Percentiles rank a stretch among this genome's conserved stretches.
phyloP scores from a whole-genome alignment of 2,329 filamentous ascomycete species.

The Onygena corvina region DNA sequence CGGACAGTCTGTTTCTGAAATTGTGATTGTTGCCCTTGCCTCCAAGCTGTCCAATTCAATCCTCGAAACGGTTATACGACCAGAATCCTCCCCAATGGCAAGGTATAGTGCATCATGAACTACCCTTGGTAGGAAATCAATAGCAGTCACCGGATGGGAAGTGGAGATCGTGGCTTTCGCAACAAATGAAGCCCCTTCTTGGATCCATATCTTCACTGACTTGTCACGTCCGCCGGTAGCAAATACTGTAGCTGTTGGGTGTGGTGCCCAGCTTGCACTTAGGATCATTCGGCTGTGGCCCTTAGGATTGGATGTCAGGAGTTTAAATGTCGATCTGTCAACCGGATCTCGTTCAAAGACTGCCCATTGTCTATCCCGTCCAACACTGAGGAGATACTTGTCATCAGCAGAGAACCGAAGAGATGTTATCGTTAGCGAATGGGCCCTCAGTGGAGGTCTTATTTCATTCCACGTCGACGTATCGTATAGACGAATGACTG shows the following conservation, averaged over 20 bases:
- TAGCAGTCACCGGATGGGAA: constrained; percentile 54
- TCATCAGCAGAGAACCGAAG: constrained; percentile 70
- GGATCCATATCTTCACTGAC: constrained; percentile 59
- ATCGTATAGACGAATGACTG: constrained; percentile 84
- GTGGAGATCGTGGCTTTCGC: constrained; percentile 45
- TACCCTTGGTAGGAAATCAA: constrained; percentile 47
- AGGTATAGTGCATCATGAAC: constrained; percentile 27
- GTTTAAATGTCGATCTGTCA: constrained; percentile 39
- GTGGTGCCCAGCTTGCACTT: constrained; percentile 68
- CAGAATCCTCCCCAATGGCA: constrained; percentile 39
- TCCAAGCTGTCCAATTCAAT: constrained; percentile 26
- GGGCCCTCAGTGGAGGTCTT: constrained; percentile 67
- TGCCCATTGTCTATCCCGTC: constrained; percentile 82
- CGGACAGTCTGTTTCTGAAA: constrained; percentile 38
- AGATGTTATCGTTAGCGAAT: constrained; percentile 73
- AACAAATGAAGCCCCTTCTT: constrained; percentile 34
- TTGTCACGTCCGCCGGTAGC: constrained; percentile 88
- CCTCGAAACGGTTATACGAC: constrained; percentile 33
- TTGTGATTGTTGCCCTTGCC: constrained; percentile 20
- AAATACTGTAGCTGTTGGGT: constrained; percentile 43
- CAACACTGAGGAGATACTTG: constrained; percentile 67
- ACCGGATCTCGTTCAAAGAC: constrained; percentile 51
- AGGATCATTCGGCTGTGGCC: constrained; percentile 89
- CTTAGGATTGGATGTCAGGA: constrained; percentile 59
- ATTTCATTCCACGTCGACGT: constrained; percentile 79